Base-by-base conservation (phyloP, 768 basidiomycete species). In the Phallus indusiatus region DNA sequence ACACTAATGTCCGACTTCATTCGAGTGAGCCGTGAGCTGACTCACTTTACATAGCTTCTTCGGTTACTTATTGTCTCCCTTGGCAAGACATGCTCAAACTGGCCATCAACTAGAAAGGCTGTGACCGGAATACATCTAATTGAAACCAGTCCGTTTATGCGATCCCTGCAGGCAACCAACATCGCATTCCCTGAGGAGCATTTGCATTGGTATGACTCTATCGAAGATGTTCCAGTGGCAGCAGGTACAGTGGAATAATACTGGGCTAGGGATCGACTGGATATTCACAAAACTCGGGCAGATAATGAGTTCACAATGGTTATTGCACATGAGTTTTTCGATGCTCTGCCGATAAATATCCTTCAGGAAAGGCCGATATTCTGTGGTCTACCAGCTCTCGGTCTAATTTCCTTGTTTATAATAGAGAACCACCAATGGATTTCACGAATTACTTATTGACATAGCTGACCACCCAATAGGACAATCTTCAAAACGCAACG, bases 241-340 rank as follows among this genome's bases (percentile, higher is more conserved):
- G 53, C 53, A 35, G 65, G 76, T 17, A 72, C 28, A 54, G 35
- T 5, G 33, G 18, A 18, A 8, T 34, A 1, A 54, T 57, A 54
- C 55, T 34, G 42, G 12, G 8, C 54, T 47, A 21, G 56, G 60
- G 53, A 52, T 21, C 33, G n/a, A 37, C 33, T 34, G 34, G 33
- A 35, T 53, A 24, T 33, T 12, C 28, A 10, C 68, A 28, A 28
- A 28, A 11, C 4, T 70, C 53, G 54, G 55, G 55, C 54, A 65
- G 69, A 65, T 51, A 53, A 74, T 55, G 71, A 67, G 46, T 97
- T 85, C 70, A 94, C 93, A 0, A 83, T 96, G 76, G 70, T 96
- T 21, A 74, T 97, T 16, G 96, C 96, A 0, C 94, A 99, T 70
- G 96, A 98, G 67, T 95, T 98, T 73, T 98, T 99, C 62, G 96